Evolutionary conservation across 164 flowering plant genomes (phyloP), one percentile per base, ranked within the genome.

Genomic region (Tinospora cordifolia): DNA sequence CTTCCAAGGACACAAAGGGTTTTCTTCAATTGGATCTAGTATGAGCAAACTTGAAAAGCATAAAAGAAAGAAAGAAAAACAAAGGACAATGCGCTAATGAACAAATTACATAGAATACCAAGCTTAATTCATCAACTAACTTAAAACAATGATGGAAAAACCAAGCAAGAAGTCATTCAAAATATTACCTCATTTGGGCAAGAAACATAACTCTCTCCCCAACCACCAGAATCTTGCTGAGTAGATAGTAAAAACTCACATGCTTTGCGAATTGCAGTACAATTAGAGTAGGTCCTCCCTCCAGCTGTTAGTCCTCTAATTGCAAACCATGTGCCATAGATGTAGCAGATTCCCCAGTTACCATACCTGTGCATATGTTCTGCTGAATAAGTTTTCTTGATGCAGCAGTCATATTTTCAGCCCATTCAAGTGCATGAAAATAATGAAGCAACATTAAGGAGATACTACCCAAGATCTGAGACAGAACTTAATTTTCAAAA

Each of bases 161-260:
- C 2, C 36, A 30, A 30, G 36, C 36, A 30, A 30, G 36, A 4
- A 30, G 36, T 30, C 36, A 30, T 30, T 30, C 36, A 30, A 30
- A 30, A 30, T 30, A 24, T 62, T 62, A 85, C 90, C 83, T 85
- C 79, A 24, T 82, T 30, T 62, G 78, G 75, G 60, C 76, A 71
- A 12, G 90, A 87, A 58, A 77, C 78, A 34, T 85, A 84, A 72
- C 87, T 85, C 75, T 87, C 90, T 62, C 90, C 87, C 90, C 90
- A 87, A 0, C 90, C 88, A 60, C 87, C 88, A 25, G 72, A 74
- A 39, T 15, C 36, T 17, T 70, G 76, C 41, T 85, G 87, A 27
- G 72, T 83, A 38, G 86, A 81, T 34, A 87, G 69, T 14, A 84
- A 58, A 75, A 84, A 85, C 41, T 78, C 65, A 54, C 81, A 78